These are phyloP conservation scores for Friedmanniomyces endolithicus DNA, from an alignment of 495 filamentous ascomycete genomes.

Conservation along the genomic window DNA sequence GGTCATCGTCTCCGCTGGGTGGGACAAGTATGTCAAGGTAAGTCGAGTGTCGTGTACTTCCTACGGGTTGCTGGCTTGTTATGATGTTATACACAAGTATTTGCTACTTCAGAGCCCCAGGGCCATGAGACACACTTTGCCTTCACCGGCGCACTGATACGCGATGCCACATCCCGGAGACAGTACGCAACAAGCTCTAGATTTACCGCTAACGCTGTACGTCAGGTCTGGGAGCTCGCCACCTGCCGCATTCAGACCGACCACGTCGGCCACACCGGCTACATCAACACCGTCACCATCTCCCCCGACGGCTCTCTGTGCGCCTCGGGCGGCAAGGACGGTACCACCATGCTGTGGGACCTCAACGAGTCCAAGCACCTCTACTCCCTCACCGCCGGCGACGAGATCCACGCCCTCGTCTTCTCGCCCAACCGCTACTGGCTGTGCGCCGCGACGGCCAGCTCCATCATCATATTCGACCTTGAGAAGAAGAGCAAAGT, in stretches of 20 bases:
- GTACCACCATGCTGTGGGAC: conserved; percentile 99
- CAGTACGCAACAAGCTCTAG: not conserved
- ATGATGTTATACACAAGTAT: conserved; percentile 97
- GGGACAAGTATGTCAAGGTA: conserved; percentile 99
- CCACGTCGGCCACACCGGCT: conserved; percentile 98
- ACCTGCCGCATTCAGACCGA: conserved; percentile 99
- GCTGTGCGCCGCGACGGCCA: conserved; percentile 94
- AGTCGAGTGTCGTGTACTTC: conserved; percentile 28
- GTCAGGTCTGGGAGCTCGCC: conserved; percentile 96
- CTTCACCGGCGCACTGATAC: conserved; percentile 82
- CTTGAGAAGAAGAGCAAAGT: conserved; percentile 99
- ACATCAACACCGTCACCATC: conserved; percentile 99
- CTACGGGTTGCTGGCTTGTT: conserved; percentile 25
- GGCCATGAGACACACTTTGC: conserved; percentile 87
- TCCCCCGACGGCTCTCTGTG: conserved; percentile 98
- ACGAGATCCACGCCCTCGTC: conserved; percentile 99
- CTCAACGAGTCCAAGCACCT: conserved; percentile 99
- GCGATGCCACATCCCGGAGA: conserved; percentile 7
- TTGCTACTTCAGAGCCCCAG: conserved; percentile 99
- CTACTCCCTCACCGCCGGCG: conserved; percentile 97
- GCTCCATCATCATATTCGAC: conserved; percentile 99
- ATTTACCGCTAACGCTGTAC: conserved; percentile 14
- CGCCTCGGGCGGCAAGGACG: conserved; percentile 98
- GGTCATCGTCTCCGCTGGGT: conserved; percentile 95
- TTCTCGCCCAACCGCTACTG: conserved; percentile 99